Percentiles rank a stretch among this genome's conserved stretches.
Evolutionary conservation across 257 asterid genomes (phyloP).

Genomic region (Gardenia jasminoides): DNA sequence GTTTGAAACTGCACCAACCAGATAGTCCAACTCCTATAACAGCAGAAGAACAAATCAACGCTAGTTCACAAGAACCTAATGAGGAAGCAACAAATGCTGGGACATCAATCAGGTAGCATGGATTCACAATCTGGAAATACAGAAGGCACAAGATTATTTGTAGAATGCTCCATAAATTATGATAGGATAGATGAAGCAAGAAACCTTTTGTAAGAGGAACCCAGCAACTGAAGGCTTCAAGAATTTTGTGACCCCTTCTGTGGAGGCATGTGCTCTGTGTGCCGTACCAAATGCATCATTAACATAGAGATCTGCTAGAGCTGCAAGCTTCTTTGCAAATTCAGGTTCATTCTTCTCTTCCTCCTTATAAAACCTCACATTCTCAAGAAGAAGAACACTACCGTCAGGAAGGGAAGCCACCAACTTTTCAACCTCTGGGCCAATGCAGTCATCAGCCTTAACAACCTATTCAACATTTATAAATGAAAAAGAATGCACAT

Average conservation of each 20-base stretch:
- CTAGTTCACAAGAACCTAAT: not conserved
- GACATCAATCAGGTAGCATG: not conserved
- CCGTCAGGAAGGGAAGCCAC: conserved; percentile 74
- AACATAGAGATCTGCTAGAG: conserved; percentile 78
- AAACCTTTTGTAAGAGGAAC: conserved; percentile 80
- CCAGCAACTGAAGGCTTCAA: conserved; percentile 91
- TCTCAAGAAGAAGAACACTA: conserved; percentile 76
- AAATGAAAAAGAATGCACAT: not conserved
- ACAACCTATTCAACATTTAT: conserved; percentile 48
- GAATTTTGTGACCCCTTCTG: conserved; percentile 86
- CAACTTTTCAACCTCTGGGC: conserved; percentile 76
- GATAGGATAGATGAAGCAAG: not conserved
- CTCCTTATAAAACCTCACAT: conserved; percentile 88
- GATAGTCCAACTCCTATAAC: conserved; percentile 74
- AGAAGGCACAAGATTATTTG: not conserved
- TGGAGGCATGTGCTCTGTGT: conserved; percentile 92
- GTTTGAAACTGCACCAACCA: conserved; percentile 77
- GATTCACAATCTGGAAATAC: not conserved
- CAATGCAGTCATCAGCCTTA: conserved; percentile 85
- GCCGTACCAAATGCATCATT: conserved; percentile 95
- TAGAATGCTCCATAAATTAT: not conserved
- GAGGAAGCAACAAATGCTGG: not conserved
- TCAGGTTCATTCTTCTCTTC: conserved; percentile 91
- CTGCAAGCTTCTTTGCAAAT: conserved; percentile 84
- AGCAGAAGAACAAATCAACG: conserved; percentile 12